These are phyloP conservation scores for Ascodesmis nigricans DNA, from an alignment of 495 filamentous ascomycete genomes.

Conservation along the genomic window DNA sequence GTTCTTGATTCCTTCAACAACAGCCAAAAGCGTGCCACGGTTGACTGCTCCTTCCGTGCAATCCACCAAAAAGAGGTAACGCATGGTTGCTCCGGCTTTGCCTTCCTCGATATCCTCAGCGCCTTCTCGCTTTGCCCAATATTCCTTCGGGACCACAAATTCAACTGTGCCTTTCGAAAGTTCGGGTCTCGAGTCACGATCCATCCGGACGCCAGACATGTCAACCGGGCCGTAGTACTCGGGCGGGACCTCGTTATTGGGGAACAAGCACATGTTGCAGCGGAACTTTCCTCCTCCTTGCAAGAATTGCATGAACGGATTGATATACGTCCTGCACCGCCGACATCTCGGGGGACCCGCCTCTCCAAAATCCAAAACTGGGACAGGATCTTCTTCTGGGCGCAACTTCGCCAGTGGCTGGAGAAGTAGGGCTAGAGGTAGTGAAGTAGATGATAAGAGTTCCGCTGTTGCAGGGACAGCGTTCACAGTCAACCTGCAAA, in stretches of 20 bases:
- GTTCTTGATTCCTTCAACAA: conserved; percentile 69
- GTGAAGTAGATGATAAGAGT: conserved; percentile 48
- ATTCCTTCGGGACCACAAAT: conserved; percentile 91
- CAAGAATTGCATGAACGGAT: conserved; percentile 94
- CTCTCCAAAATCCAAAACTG: conserved; percentile 89
- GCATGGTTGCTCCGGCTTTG: conserved; percentile 28
- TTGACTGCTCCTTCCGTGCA: conserved; percentile 75
- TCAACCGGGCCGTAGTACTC: conserved; percentile 89
- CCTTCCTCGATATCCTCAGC: conserved; percentile 30
- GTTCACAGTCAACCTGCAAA: conserved; percentile 73
- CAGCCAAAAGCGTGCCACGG: conserved; percentile 70
- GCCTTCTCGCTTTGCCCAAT: conserved; percentile 79
- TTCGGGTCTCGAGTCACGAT: conserved; percentile 76
- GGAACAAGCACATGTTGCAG: conserved; percentile 95
- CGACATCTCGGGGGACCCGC: conserved; percentile 76
- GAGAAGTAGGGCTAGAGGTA: conserved; percentile 72
- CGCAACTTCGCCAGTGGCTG: conserved; percentile 74
- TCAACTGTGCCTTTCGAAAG: conserved; percentile 80
- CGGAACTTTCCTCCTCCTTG: conserved; percentile 89
- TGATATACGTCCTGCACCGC: conserved; percentile 90
- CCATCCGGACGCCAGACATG: conserved; percentile 65
- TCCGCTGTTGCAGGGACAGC: conserved; percentile 72
- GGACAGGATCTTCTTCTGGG: conserved; percentile 67
- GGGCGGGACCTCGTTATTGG: conserved; percentile 80
- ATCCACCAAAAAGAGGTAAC: conserved; percentile 81